phyloP scores from a whole-genome alignment of 345 rosid genomes.

The Melastoma malabathricum region DNA sequence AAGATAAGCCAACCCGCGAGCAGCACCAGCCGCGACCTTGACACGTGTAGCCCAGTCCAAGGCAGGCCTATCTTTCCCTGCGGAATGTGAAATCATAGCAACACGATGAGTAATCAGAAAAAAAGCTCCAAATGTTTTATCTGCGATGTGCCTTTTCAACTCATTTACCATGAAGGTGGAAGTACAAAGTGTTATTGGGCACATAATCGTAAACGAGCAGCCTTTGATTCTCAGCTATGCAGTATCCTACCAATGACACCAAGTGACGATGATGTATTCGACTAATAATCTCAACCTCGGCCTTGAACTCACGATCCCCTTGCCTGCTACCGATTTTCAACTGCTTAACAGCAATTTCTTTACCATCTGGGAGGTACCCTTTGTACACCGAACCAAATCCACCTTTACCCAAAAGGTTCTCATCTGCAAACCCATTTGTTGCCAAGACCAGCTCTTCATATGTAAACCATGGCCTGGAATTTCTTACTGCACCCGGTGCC shows the following conservation, averaged over 20 bases:
- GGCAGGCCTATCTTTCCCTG: conserved; percentile 48
- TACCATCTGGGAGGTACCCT: conserved; percentile 75
- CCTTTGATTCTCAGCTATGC: conserved; percentile 67
- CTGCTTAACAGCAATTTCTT: conserved; percentile 82
- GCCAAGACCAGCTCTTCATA: conserved; percentile 63
- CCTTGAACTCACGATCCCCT: conserved; percentile 88
- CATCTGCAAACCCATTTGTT: conserved; percentile 63
- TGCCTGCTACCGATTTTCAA: conserved; percentile 74
- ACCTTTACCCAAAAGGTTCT: conserved; percentile 84
- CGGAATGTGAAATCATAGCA: conserved; percentile 1
- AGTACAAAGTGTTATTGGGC: conserved; percentile 72
- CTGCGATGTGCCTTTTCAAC: conserved; percentile 2
- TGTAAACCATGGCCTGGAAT: conserved; percentile 57
- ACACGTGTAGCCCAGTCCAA: conserved; percentile 72
- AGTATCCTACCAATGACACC: conserved; percentile 91
- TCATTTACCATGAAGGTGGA: conserved; percentile 81
- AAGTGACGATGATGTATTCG: conserved; percentile 89
- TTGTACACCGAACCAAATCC: conserved; percentile 86
- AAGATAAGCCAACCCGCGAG: conserved; percentile 95
- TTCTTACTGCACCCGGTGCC: conserved; percentile 57
- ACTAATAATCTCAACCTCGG: conserved; percentile 88
- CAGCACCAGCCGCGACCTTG: conserved; percentile 81
- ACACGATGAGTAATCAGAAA: background rate
- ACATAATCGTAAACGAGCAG: conserved; percentile 82
- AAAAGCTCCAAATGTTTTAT: background rate